Conservation (phyloP, 176 grass and related monocot species). For the Microstegium vimineum region DNA sequence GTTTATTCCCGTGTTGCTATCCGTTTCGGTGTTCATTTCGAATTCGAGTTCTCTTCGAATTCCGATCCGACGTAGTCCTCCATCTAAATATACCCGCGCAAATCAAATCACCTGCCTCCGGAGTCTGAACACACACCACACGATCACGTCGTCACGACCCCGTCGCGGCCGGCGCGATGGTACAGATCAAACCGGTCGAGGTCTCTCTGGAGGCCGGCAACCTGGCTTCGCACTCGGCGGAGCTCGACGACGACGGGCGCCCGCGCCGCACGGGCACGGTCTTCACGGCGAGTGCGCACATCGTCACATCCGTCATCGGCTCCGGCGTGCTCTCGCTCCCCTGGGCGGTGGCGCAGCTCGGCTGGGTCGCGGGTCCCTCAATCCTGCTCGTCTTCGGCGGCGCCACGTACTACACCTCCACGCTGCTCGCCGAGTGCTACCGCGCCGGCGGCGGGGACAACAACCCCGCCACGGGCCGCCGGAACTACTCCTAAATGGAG, state of each 20-base stretch:
- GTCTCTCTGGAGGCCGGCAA: slow-evolving; percentile 44
- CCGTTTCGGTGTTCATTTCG: background rate
- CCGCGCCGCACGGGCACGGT: slow-evolving; percentile 31
- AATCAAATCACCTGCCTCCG: background rate
- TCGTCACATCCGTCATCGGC: slow-evolving; percentile 69
- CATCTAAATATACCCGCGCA: background rate
- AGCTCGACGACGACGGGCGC: slow-evolving; percentile 57
- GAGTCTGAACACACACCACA: background rate
- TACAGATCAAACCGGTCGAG: slow-evolving; percentile 19
- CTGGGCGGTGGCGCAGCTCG: slow-evolving; percentile 73
- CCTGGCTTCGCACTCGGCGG: slow-evolving; percentile 1
- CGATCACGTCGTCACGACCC: background rate
- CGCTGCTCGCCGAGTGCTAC: slow-evolving; percentile 70
- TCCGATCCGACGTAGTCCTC: background rate
- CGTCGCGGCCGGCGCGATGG: background rate
- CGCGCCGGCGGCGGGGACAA: background rate
- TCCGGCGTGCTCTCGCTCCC: slow-evolving; percentile 69
- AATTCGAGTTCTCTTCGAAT: too few relatives aligned
- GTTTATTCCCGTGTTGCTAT: background rate
- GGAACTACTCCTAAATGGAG: slow-evolving; percentile 76
- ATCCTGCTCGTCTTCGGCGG: slow-evolving; percentile 64
- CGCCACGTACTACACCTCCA: slow-evolving; percentile 69
- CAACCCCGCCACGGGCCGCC: slow-evolving; percentile 41
- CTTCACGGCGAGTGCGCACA: background rate
- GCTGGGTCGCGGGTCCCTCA: slow-evolving; percentile 57